Evolutionary conservation across 1,284 basidiomycete genomes (phyloP).

Genomic region (Leccinum huronense): DNA sequence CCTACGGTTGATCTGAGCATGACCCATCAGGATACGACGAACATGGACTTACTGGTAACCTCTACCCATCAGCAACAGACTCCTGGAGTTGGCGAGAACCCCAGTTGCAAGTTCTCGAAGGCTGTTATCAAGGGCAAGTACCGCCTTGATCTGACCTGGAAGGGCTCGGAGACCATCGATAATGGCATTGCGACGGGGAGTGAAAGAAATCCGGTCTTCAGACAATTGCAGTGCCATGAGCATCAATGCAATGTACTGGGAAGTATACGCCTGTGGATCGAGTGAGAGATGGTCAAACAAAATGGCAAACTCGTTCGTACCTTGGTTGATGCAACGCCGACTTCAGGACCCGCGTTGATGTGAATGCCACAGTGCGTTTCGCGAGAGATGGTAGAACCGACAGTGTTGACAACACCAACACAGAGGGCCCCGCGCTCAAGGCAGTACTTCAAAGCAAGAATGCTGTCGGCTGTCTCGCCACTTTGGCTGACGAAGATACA

Average conservation of each 20-base stretch:
- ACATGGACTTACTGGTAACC: slow-evolving; percentile 80
- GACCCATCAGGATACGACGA: too few relatives aligned
- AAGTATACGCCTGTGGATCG: slow-evolving; percentile 85
- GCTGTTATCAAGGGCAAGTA: slow-evolving; percentile 79
- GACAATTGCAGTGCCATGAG: slow-evolving; percentile 99
- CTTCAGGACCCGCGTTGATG: slow-evolving; percentile 99
- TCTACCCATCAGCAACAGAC: slow-evolving; percentile 95
- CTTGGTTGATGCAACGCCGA: slow-evolving; percentile 99
- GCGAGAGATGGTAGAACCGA: slow-evolving; percentile 96
- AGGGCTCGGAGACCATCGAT: slow-evolving; percentile 92
- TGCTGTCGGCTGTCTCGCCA: slow-evolving; percentile 98
- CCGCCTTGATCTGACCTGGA: slow-evolving; percentile 85
- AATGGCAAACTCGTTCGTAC: slow-evolving; percentile 37
- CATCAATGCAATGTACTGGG: slow-evolving; percentile 97
- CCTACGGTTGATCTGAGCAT: slow-evolving; percentile 34
- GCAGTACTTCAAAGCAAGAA: slow-evolving; percentile 95
- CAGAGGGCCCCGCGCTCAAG: slow-evolving; percentile 95
- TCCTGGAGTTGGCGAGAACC: slow-evolving; percentile 79
- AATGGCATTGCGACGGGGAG: slow-evolving; percentile 88
- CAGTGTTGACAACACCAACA: slow-evolving; percentile 97
- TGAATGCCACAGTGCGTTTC: slow-evolving; percentile 99
- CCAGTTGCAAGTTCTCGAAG: slow-evolving; percentile 84
- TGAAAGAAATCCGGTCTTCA: slow-evolving; percentile 94
- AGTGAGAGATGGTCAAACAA: slow-evolving; percentile 1
- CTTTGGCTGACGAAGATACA: slow-evolving; percentile 98